Conservation (phyloP, 805 yeast genomes). For the Clavispora vitiphila region DNA sequence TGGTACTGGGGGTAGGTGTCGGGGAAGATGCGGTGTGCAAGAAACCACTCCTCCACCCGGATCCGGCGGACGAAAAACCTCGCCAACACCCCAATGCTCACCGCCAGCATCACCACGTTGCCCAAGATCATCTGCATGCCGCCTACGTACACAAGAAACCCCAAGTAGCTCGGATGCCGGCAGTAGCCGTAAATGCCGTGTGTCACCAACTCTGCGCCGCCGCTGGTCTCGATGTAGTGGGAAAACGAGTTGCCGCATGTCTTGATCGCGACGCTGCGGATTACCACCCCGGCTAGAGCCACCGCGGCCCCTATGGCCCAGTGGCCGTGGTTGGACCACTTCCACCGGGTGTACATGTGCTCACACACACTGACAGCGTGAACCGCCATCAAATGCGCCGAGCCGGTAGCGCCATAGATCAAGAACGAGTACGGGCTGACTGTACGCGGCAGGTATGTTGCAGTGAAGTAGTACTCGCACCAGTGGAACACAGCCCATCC, state of each 20-base stretch:
- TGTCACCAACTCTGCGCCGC: constrained; percentile 21
- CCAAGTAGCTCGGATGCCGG: constrained; percentile 38
- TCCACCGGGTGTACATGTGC: constrained; percentile 9
- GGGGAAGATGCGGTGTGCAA: constrained; percentile 23
- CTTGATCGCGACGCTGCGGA: constrained; percentile 27
- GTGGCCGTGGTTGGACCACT: constrained; percentile 2
- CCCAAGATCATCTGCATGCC: constrained; percentile 27
- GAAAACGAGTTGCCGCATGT: constrained; percentile 33
- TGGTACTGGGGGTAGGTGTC: constrained; percentile 23
- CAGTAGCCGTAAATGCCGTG: constrained; percentile 25
- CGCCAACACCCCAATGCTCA: constrained; percentile 15
- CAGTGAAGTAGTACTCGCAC: constrained; percentile 25
- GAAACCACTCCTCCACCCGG: constrained; percentile 30
- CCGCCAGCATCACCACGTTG: constrained; percentile 17
- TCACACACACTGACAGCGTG: constrained; percentile 24
- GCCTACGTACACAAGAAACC: constrained; percentile 29
- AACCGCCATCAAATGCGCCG: constrained; percentile 24
- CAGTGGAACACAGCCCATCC: constrained; percentile 19
- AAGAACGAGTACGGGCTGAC: constrained; percentile 26
- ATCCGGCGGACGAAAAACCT: constrained; percentile 28
- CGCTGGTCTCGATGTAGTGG: constrained; percentile 25
- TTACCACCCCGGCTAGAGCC: constrained; percentile 19
- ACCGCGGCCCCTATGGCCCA: constrained; percentile 12
- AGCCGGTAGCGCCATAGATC: constrained; percentile 33
- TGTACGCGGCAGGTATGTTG: constrained; percentile 21